phyloP scores from a whole-genome alignment of 148 eudicot genomes.

The Spergularia bocconei region DNA sequence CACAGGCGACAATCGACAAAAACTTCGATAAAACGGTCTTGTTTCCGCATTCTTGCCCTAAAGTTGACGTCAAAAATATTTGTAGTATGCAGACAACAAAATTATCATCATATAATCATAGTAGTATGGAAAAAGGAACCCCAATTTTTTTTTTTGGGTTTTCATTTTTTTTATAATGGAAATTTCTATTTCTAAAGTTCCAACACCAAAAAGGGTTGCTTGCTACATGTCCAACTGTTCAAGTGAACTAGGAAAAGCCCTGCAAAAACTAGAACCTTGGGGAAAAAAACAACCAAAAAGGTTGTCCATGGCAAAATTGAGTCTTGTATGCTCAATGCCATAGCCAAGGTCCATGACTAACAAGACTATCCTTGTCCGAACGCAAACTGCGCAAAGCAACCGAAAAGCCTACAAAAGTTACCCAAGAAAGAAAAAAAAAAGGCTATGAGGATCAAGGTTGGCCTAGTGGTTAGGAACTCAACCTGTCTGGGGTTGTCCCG shows the following conservation, averaged over 20 bases:
- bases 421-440: slow-evolving; percentile 9
- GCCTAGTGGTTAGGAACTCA: no score
- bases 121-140: background rate
- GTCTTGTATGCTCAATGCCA: slow-evolving; percentile 30
- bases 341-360: slow-evolving; percentile 37
- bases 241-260: slow-evolving; percentile 24
- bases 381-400: slow-evolving; percentile 30
- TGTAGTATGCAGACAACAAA: no score
- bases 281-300: slow-evolving; percentile 41
- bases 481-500: no score
- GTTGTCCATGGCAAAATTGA: slow-evolving; percentile 42
- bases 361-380: slow-evolving; percentile 22
- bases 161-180: background rate
- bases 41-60: no score
- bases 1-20: no score
- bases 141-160: background rate
- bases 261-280: slow-evolving; percentile 35
- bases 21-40: no score
- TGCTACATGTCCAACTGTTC: slow-evolving; percentile 24
- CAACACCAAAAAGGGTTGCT: slow-evolving; percentile 15
- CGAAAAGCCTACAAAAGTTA: slow-evolving; percentile 12
- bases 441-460: no score
- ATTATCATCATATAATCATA: no score
- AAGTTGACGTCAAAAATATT: no score
- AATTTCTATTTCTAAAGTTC: background rate